A percentile compares a stretch with the other conserved stretches of the same genome.
Evolutionary conservation across 164 flowering plant genomes (phyloP).

Genomic region (Nymphaea colorata): DNA sequence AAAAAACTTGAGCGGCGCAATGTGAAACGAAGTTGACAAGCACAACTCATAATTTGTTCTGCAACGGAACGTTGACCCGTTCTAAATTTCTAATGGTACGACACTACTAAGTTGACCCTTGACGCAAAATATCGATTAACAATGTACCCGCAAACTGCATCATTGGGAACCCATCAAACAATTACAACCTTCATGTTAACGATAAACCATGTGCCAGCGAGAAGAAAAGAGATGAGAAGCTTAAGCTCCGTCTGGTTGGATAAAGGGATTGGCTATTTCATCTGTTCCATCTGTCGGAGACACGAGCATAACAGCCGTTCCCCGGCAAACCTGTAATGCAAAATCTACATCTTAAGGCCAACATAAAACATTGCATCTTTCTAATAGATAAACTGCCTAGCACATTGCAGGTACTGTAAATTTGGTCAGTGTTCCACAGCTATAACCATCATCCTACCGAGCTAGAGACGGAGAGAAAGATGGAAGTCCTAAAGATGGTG

Average conservation of each 20-base stretch:
- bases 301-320: slow-evolving; percentile 98
- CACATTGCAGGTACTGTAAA: neutral
- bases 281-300: slow-evolving; percentile 98
- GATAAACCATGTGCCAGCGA: neutral
- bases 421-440: neutral
- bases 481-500: no score
- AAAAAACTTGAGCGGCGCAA: no score
- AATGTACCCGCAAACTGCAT: no score
- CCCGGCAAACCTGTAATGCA: slow-evolving; percentile 55
- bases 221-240: neutral
- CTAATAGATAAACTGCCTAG: neutral
- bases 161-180: no score
- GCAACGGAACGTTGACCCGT: no score
- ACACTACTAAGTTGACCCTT: neutral
- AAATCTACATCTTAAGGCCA: neutral
- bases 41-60: no score
- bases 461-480: no score
- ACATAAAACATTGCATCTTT: neutral
- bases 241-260: slow-evolving; percentile 78
- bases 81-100: neutral
- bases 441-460: neutral
- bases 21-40: no score
- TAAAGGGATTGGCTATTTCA: slow-evolving; percentile 86
- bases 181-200: no score
- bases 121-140: neutral